phyloP scores from a whole-genome alignment of 2,329 filamentous ascomycete genomes.

The Penicillium freii region DNA sequence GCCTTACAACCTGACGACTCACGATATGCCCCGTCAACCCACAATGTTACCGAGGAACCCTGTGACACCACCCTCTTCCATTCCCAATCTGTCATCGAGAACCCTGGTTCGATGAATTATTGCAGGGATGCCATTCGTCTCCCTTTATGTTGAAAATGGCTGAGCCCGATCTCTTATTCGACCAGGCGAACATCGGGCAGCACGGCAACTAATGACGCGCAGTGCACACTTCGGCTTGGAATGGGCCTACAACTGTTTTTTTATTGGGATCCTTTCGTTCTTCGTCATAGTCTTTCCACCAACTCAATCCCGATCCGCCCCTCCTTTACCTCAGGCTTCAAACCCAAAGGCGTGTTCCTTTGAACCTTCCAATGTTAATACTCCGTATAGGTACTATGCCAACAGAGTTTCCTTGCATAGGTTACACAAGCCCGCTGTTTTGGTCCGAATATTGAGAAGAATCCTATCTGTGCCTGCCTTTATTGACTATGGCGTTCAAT shows the following conservation, averaged over 20 bases:
- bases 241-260: neutral
- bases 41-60: slow-evolving; percentile 20
- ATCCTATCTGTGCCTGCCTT: neutral
- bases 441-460: slow-evolving; percentile 8
- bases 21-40: slow-evolving; percentile 22
- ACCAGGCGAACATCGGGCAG: slow-evolving; percentile 18
- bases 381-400: neutral
- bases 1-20: slow-evolving; percentile 25
- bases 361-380: neutral
- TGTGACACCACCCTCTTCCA: slow-evolving; percentile 21
- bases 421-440: slow-evolving; percentile 18
- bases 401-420: slow-evolving; percentile 9
- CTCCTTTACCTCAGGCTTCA: slow-evolving; percentile 7
- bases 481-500: neutral
- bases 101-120: neutral
- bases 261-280: neutral
- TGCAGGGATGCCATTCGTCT: neutral
- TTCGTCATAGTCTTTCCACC: slow-evolving; percentile 18
- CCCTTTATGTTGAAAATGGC: neutral
- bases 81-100: neutral
- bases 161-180: slow-evolving; percentile 1
- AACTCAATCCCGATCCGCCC: slow-evolving; percentile 15
- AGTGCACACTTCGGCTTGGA: slow-evolving; percentile 8
- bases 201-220: slow-evolving; percentile 20
- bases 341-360: neutral